Conservation (phyloP, 148 eudicot species). For the Hydrangea macrophylla region DNA sequence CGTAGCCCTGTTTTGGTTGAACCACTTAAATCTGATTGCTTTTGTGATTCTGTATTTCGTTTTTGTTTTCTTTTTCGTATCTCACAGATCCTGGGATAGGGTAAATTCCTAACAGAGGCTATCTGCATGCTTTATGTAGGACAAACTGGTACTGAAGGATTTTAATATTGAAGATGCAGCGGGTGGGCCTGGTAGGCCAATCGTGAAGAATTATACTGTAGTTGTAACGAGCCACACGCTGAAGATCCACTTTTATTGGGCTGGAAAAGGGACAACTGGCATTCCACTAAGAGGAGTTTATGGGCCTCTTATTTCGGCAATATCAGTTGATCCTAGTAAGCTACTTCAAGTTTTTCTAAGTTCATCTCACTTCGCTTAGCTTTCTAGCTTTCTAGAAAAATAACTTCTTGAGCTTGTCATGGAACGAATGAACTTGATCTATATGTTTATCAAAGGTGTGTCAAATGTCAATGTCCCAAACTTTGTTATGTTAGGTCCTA, state of each 20-base stretch:
- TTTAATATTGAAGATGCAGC: conserved; percentile 47
- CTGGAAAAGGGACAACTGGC: conserved; percentile 58
- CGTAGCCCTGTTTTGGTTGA: no score
- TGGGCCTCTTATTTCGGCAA: conserved; percentile 60
- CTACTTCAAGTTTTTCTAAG: not conserved
- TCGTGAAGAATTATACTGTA: conserved; percentile 30
- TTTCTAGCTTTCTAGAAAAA: not conserved
- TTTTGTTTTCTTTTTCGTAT: no score
- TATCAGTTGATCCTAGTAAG: conserved; percentile 57
- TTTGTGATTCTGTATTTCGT: no score
- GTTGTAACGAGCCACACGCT: conserved; percentile 40
- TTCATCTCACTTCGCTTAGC: not conserved
- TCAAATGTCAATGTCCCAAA: no score
- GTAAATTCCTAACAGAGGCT: no score
- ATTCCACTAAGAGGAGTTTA: conserved; percentile 54
- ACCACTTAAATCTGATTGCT: no score
- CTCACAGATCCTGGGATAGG: no score
- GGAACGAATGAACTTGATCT: not conserved
- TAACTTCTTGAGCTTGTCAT: not conserved
- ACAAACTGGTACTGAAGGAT: conserved; percentile 45
- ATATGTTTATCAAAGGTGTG: no score
- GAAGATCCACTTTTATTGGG: conserved; percentile 61
- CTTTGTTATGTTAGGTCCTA: not conserved
- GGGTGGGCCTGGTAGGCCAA: conserved; percentile 49
- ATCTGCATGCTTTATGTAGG: no score